phyloP scores from a whole-genome alignment of 2,329 filamentous ascomycete species.

The Emergomyces orientalis region DNA sequence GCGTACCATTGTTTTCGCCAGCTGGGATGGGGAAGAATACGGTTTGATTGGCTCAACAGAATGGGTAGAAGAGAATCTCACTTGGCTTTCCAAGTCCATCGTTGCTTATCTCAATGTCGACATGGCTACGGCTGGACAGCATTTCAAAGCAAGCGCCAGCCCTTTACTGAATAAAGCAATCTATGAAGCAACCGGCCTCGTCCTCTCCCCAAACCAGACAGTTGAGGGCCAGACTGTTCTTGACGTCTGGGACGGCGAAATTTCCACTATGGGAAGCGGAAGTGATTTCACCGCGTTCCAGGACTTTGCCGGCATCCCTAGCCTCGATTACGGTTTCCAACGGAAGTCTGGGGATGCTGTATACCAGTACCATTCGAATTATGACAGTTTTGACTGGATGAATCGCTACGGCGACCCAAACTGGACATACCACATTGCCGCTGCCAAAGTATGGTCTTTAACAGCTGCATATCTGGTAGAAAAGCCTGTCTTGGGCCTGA shows the following conservation, averaged over 20 bases:
- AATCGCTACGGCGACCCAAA: conserved; percentile 59
- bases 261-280: conserved; percentile 60
- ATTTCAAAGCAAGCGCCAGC: conserved; percentile 58
- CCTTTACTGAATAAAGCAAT: conserved; percentile 68
- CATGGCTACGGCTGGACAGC: conserved; percentile 56
- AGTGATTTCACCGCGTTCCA: conserved; percentile 69
- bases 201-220: conserved; percentile 68
- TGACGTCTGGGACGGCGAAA: conserved; percentile 56
- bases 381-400: conserved; percentile 82
- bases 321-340: conserved; percentile 54
- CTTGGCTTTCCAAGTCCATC: conserved; percentile 64
- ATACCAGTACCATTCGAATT: conserved; percentile 76
- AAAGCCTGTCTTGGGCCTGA: conserved; percentile 53
- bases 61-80: conserved; percentile 83
- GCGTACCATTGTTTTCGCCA: conserved; percentile 85
- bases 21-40: conserved; percentile 78
- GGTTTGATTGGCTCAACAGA: conserved; percentile 79
- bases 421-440: conserved; percentile 52
- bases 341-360: conserved; percentile 36
- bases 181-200: conserved; percentile 53
- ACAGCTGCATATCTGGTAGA: conserved; percentile 54
- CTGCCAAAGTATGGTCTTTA: conserved; percentile 57
- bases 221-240: conserved; percentile 57
- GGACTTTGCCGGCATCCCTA: conserved; percentile 59
- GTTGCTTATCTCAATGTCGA: conserved; percentile 85